Conservation (phyloP, 495 filamentous ascomycete genomes). For the Podospora pseudocomata region DNA sequence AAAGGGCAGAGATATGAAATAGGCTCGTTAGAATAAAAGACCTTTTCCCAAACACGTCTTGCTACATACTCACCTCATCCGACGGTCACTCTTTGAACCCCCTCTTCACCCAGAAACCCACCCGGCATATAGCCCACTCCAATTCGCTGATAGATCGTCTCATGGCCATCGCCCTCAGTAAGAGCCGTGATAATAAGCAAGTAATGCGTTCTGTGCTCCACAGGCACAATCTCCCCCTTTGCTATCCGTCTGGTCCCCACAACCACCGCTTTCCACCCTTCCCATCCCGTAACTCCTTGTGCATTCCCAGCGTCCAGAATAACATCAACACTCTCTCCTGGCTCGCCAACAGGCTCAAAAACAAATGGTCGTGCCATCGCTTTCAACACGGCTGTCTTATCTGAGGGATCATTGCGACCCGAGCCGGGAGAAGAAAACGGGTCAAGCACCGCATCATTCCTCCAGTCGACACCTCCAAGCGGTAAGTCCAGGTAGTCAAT, state of each 20-base stretch:
- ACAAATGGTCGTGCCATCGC: not conserved
- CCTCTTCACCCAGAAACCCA: not conserved
- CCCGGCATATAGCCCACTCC: not conserved
- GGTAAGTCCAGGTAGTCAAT: slow-evolving; percentile 3
- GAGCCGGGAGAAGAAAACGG: not conserved
- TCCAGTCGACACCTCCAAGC: slow-evolving; percentile 8
- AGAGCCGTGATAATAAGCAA: not conserved
- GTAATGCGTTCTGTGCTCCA: not conserved
- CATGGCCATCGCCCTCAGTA: not conserved
- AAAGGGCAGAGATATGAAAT: too few relatives aligned
- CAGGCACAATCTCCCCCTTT: not conserved
- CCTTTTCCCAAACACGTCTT: too few relatives aligned
- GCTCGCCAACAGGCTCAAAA: not conserved
- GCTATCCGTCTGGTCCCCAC: not conserved
- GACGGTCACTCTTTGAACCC: too few relatives aligned
- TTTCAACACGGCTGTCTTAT: not conserved
- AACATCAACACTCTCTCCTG: not conserved
- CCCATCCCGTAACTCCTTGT: too few relatives aligned
- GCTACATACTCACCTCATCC: too few relatives aligned
- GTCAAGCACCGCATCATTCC: not conserved
- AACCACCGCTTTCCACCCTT: not conserved
- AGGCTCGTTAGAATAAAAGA: too few relatives aligned
- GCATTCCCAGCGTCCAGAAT: not conserved
- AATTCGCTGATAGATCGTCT: not conserved
- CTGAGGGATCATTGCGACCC: too few relatives aligned